Conservation (phyloP, 805 yeast species). For the Starmerella bombicola region DNA sequence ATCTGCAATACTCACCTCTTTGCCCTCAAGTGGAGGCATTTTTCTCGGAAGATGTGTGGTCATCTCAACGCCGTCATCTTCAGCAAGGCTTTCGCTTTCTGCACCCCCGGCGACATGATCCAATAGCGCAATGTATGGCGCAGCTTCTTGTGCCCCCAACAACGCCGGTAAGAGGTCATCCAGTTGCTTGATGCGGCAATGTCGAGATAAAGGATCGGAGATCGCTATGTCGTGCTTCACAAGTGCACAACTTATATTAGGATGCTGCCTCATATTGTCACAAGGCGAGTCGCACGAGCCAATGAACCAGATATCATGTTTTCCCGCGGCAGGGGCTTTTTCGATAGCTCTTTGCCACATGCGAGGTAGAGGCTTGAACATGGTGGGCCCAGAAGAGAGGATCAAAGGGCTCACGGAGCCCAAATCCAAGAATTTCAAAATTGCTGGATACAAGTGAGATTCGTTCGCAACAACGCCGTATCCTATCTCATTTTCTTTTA, state of each 20-base stretch:
- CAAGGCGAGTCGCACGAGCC: slow-evolving; percentile 20
- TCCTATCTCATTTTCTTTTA: slow-evolving; percentile 12
- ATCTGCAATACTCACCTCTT: slow-evolving; percentile 4
- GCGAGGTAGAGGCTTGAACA: slow-evolving; percentile 24
- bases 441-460: slow-evolving; percentile 19
- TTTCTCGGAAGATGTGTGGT: neutral
- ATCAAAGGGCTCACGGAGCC: slow-evolving; percentile 13
- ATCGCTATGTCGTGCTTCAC: slow-evolving; percentile 2
- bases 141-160: neutral
- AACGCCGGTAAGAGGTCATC: slow-evolving; percentile 2
- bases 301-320: slow-evolving; percentile 21
- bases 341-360: slow-evolving; percentile 21
- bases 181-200: slow-evolving; percentile 5
- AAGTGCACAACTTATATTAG: slow-evolving; percentile 12
- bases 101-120: neutral
- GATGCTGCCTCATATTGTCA: slow-evolving; percentile 14
- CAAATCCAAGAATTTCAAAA: slow-evolving; percentile 13
- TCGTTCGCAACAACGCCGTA: slow-evolving; percentile 27
- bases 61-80: slow-evolving; percentile 1
- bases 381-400: slow-evolving; percentile 8
- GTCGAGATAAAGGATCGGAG: slow-evolving; percentile 6
- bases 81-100: neutral
- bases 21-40: slow-evolving; percentile 3
- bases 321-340: slow-evolving; percentile 13
- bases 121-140: neutral